Evolutionary conservation across 2,329 filamentous ascomycete species (phyloP).

Genomic region (Bipolaris gigantea): DNA sequence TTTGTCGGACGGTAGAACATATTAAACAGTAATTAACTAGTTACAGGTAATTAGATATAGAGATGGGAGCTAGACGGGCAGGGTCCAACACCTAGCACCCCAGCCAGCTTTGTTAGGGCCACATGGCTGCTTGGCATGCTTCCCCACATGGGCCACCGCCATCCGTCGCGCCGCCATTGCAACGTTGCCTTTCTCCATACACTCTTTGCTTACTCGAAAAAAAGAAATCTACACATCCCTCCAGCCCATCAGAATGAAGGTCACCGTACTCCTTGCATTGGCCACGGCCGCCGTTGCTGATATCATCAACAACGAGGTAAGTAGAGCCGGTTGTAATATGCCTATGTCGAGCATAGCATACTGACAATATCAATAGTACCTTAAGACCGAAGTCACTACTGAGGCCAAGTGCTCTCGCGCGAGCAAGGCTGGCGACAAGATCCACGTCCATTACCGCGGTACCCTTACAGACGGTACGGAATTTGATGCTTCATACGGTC

Average conservation of each 20-base stretch:
- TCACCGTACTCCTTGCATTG: slow-evolving; percentile 51
- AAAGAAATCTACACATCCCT: background rate
- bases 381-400: slow-evolving; percentile 77
- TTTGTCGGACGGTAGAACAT: too few species aligned
- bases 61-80: background rate
- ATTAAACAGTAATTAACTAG: too few species aligned
- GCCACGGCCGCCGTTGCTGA: slow-evolving; percentile 51
- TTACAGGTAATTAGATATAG: background rate
- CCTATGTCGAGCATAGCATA: background rate
- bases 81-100: slow-evolving; percentile 7
- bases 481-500: slow-evolving; percentile 66
- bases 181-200: slow-evolving; percentile 7
- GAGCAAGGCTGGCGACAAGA: slow-evolving; percentile 68
- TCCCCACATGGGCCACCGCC: slow-evolving; percentile 20
- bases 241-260: slow-evolving; percentile 45
- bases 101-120: slow-evolving; percentile 6
- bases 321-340: background rate
- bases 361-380: slow-evolving; percentile 50
- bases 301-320: slow-evolving; percentile 40
- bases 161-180: slow-evolving; percentile 10
- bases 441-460: slow-evolving; percentile 82
- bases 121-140: slow-evolving; percentile 21
- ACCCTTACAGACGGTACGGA: slow-evolving; percentile 68
- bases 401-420: slow-evolving; percentile 79
- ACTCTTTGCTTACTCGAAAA: background rate